Evolutionary conservation across 2,329 filamentous ascomycete genomes (phyloP).

Genomic region (Zymoseptoria tritici): DNA sequence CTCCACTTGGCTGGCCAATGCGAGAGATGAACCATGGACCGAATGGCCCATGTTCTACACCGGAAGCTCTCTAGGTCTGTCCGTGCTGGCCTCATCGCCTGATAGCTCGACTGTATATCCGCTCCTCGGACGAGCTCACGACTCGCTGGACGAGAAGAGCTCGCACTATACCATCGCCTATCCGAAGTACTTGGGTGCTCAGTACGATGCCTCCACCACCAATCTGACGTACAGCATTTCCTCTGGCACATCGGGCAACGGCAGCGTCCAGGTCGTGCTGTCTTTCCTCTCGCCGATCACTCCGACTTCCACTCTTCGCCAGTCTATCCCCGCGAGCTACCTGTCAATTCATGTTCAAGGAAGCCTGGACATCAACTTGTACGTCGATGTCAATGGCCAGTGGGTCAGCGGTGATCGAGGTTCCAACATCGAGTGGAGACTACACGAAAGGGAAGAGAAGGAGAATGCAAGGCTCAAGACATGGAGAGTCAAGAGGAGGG

Average conservation of each 20-base stretch:
- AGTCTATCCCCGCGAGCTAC: constrained; percentile 77
- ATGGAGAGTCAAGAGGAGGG: constrained; percentile 54
- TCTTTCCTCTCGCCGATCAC: constrained; percentile 73
- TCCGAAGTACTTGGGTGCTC: constrained; percentile 52
- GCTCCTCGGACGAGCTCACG: constrained; percentile 58
- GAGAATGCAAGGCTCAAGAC: constrained; percentile 48
- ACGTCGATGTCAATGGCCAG: constrained; percentile 48
- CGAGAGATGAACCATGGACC: constrained; percentile 68
- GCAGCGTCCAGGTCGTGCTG: constrained; percentile 47
- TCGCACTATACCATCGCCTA: constrained; percentile 49
- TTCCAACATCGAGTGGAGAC: constrained; percentile 62
- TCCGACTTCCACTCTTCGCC: constrained; percentile 69
- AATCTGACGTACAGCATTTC: constrained; percentile 60
- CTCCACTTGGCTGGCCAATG: constrained; percentile 52
- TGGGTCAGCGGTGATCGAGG: constrained; percentile 74
- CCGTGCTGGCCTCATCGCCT: constrained; percentile 55
- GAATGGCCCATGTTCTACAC: constrained; percentile 85
- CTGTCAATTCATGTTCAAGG: constrained; percentile 64
- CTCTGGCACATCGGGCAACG: constrained; percentile 29
- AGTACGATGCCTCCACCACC: constrained; percentile 63
- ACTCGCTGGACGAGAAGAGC: constrained; percentile 47
- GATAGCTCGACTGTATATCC: constrained; percentile 55
- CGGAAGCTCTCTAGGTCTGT: constrained; percentile 59
- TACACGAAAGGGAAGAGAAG: constrained; percentile 39
- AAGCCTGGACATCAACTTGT: constrained; percentile 45